Evolutionary conservation across 805 yeast genomes (phyloP), one percentile per base, ranked within the genome.

Genomic region (Torulaspora franciscae): DNA sequence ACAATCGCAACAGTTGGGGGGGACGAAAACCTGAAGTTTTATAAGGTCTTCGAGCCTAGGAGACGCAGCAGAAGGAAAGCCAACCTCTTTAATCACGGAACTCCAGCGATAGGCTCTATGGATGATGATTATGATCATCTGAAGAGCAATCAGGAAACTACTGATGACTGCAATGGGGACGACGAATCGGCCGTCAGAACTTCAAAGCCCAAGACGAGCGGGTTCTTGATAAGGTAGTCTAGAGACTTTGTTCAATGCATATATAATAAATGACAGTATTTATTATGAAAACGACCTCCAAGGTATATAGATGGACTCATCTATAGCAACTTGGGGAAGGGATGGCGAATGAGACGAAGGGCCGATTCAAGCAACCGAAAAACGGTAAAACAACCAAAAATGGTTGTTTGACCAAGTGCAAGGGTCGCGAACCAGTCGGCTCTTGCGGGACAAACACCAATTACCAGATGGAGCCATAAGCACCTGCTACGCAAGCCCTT

Each of bases 1-100:
- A 86, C 95, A 0, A 68, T 93, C 44, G 98, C 96, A 1, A 93
- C 99, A 0, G 89, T 90, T 37, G 95, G 97, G 2, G 95, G 95
- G 9, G 98, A 93, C 66, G 99, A 93, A 64, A 91, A 89, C 67
- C 74, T 93, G 60, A 91, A 93, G 68, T 93, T 93, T 68, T 93
- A 95, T 90, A 83, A 86, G 53, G 73, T 93, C 17, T 91, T 89
- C 65, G 96, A 91, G 57, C 65, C 51, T 62, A 67, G 54, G 65
- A 71, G 52, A 59, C 65, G 58, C 61, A 58, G 49, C 57, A 63
- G 46, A 61, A 72, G 50, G 64, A 64, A 58, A 61, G 59, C 51
- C 57, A 66, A 49, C 13, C 42, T 50, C 13, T 43, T 45, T 24
- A 33, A 47, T 19, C 43, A 37, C 23, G 40, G 39, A 15, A 32